Percentiles rank a stretch among this genome's conserved stretches.
Conservation (phyloP, 768 basidiomycete genomes). For the Boletus edulis region DNA sequence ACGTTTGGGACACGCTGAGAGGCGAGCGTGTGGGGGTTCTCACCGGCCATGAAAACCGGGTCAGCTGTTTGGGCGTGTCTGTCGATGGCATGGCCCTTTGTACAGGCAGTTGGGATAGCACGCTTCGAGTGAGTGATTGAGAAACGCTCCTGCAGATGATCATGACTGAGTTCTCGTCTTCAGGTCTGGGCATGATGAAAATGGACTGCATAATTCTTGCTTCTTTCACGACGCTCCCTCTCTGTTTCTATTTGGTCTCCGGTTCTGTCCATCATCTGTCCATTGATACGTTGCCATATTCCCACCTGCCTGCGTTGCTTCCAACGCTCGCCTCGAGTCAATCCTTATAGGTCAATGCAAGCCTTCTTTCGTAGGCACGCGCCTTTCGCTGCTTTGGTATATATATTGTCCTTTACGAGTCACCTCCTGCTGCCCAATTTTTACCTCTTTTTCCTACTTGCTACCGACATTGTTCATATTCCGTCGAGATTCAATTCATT, state of each 20-base stretch:
- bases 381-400: conserved; percentile 34
- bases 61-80: conserved; percentile 94
- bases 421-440: conserved; percentile 33
- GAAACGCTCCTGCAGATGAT: neutral
- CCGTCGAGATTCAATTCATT: conserved; percentile 36
- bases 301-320: conserved; percentile 51
- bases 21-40: conserved; percentile 97
- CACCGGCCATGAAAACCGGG: conserved; percentile 97
- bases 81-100: conserved; percentile 98
- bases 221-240: conserved; percentile 23
- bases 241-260: conserved; percentile 20
- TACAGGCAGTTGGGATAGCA: conserved; percentile 98
- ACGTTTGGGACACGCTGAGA: conserved; percentile 99
- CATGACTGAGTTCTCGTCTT: conserved; percentile 11
- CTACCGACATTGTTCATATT: conserved; percentile 49
- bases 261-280: conserved; percentile 33
- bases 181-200: conserved; percentile 82
- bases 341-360: conserved; percentile 53
- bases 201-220: conserved; percentile 23
- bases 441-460: conserved; percentile 34
- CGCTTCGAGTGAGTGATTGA: conserved; percentile 71
- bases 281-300: conserved; percentile 49
- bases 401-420: conserved; percentile 36
- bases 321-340: conserved; percentile 55
- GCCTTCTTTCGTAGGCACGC: conserved; percentile 33